These are phyloP conservation scores for Colletotrichum lini DNA, from an alignment of 2,329 filamentous ascomycete species.

Conservation along the genomic window DNA sequence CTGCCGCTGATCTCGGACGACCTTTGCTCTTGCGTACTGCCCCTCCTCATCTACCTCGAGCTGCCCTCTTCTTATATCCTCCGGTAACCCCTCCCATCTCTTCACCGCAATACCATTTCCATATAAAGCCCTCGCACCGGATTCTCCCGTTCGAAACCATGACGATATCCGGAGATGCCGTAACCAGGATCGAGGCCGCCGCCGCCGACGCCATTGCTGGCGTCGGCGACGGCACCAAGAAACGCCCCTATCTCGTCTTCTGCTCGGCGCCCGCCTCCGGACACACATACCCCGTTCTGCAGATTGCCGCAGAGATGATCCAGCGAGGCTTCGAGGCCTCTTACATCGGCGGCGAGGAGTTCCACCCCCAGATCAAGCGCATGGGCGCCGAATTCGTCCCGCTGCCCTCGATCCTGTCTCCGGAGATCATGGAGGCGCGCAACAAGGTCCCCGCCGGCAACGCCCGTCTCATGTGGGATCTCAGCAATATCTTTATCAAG, in stretches of 20 bases:
- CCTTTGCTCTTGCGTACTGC: neutral
- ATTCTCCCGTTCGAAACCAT: neutral
- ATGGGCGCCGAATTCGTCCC: conserved; percentile 56
- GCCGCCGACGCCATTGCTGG: conserved; percentile 2
- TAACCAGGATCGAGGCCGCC: conserved; percentile 12
- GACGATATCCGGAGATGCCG: conserved; percentile 20
- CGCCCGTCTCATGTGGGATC: conserved; percentile 50
- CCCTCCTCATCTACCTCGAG: neutral
- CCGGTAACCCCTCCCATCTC: too few species aligned
- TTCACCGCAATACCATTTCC: too few species aligned
- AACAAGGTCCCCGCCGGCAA: conserved; percentile 43
- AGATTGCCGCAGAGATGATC: conserved; percentile 55
- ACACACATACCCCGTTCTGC: conserved; percentile 50
- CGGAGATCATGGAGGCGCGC: conserved; percentile 44
- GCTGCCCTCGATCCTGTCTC: conserved; percentile 30
- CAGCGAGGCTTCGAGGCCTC: conserved; percentile 58
- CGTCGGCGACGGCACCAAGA: conserved; percentile 36
- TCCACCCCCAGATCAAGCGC: conserved; percentile 52
- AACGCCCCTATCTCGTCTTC: conserved; percentile 50
- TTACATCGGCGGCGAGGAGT: conserved; percentile 56
- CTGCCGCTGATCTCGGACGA: neutral
- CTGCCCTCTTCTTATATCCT: too few species aligned
- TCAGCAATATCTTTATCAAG: conserved; percentile 53
- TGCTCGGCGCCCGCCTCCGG: conserved; percentile 48
- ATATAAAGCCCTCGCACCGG: neutral